Base-by-base conservation (phyloP, 2,329 filamentous ascomycete species). In the Calonectria pseudoturangicola region DNA sequence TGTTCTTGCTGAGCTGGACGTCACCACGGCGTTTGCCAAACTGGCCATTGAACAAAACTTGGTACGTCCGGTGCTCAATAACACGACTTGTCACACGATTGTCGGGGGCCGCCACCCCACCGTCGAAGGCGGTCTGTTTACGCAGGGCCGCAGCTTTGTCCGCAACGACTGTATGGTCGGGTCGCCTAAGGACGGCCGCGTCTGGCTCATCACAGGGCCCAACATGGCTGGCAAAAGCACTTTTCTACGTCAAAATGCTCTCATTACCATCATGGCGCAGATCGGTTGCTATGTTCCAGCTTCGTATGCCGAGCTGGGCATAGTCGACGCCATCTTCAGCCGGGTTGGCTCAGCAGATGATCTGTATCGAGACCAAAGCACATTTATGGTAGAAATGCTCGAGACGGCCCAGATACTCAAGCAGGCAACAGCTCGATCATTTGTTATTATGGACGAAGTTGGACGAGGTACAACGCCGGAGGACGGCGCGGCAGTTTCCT, bases 381-480 rank as follows among this genome's bases (percentile, higher is more conserved):
- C 97, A 0, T 99, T 99, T 84, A 98, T 99, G 97, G 95, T 98
- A 1, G 97, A 99, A 86, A 99, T 99, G 97, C 89, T 98, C 2
- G 97, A 99, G 85, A 98, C 97, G 25, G 96, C 96, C 2, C 90
- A 93, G 30, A 99, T 99, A 66, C 89, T 99, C 66, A 94, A 93
- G 73, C 89, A 94, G 76, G 96, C 97, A 0, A 98, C 96, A 0
- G 86, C 92, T 1, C 90, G 93, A 28, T 97, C 94, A 0, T 97
- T 99, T 79, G 96, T 97, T 73, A 96, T 99, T 83, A 98, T 99
- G 96, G 97, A 99, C 83, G 97, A 99, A 86, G 94, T 99, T 45
- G 97, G 97, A 0, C 90, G 97, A 60, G 97, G 97, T 10, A 99
- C 97, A 0, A 98, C 97, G 25, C 95, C 96, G 0, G 93, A 96